These are phyloP conservation scores for Neonectria ditissima DNA, from an alignment of 2,329 filamentous ascomycete genomes.

Conservation along the genomic window DNA sequence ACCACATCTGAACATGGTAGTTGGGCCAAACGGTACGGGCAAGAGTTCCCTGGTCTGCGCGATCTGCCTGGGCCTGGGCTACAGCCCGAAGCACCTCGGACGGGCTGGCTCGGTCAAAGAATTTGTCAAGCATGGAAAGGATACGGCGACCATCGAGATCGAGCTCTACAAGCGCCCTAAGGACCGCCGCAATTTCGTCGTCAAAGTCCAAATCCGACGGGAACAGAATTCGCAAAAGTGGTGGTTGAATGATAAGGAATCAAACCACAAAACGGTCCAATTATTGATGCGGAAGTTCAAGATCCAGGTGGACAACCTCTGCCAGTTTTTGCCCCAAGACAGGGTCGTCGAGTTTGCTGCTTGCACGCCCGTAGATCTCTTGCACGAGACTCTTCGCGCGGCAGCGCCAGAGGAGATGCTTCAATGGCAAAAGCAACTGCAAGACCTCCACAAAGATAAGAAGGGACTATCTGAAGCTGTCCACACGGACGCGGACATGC, in stretches of 20 bases:
- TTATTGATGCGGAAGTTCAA: constrained; percentile 76
- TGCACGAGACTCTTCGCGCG: constrained; percentile 88
- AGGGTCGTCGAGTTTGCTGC: constrained; percentile 94
- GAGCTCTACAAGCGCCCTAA: constrained; percentile 78
- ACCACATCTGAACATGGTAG: constrained; percentile 96
- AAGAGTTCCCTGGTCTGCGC: constrained; percentile 98
- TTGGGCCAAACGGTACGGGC: constrained; percentile 97
- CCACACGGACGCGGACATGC: constrained; percentile 68
- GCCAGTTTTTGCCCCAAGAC: constrained; percentile 96
- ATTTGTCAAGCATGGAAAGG: constrained; percentile 91
- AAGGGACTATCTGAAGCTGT: constrained; percentile 71
- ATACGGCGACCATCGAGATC: constrained; percentile 86
- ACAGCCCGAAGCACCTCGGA: constrained; percentile 83
- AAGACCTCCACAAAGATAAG: constrained; percentile 74
- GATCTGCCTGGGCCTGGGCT: constrained; percentile 92
- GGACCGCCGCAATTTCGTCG: constrained; percentile 74
- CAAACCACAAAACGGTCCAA: constrained; percentile 73
- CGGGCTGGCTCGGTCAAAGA: constrained; percentile 87
- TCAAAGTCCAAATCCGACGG: constrained; percentile 81
- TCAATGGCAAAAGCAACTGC: constrained; percentile 80
- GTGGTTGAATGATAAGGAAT: constrained; percentile 76
- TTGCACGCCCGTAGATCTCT: constrained; percentile 82
- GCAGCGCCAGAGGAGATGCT: constrained; percentile 86
- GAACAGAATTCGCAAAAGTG: constrained; percentile 88
- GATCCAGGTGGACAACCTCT: constrained; percentile 97